Conservation (phyloP, 1,284 basidiomycete species). For the Earliella scabrosa region DNA sequence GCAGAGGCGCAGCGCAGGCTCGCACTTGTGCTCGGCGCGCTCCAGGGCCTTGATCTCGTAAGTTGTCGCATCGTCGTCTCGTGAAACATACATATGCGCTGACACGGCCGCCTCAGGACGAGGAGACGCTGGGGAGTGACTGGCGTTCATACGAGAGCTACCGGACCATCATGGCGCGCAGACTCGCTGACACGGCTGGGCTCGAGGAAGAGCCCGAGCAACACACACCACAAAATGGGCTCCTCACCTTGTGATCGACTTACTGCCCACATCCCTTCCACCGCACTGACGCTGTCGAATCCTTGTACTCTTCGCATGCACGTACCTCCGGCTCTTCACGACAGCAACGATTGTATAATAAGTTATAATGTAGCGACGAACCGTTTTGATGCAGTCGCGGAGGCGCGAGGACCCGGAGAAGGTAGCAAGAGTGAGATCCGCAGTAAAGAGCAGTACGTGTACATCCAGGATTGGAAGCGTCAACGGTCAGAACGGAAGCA, state of each 20-base stretch:
- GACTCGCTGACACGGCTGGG: conserved; percentile 64
- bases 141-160: conserved; percentile 66
- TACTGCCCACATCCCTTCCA: neutral
- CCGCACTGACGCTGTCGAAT: neutral
- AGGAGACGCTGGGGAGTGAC: conserved; percentile 39
- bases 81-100: neutral
- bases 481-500: conserved; percentile 68
- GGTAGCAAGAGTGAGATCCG: neutral
- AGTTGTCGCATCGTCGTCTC: conserved; percentile 12
- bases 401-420: no score
- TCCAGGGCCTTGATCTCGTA: conserved; percentile 58
- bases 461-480: neutral
- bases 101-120: conserved; percentile 8
- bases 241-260: conserved; percentile 12
- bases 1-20: conserved; percentile 58
- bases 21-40: conserved; percentile 51
- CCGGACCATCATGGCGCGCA: conserved; percentile 70
- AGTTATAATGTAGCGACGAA: conserved; percentile 9
- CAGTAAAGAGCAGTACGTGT: conserved; percentile 7
- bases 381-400: neutral
- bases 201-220: conserved; percentile 45
- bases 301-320: neutral
- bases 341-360: conserved; percentile 18
- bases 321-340: neutral
- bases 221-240: conserved; percentile 25